Evolutionary conservation across 2,329 filamentous ascomycete species (phyloP).

Genomic region (Hymenotorrendiella dingleyae): DNA sequence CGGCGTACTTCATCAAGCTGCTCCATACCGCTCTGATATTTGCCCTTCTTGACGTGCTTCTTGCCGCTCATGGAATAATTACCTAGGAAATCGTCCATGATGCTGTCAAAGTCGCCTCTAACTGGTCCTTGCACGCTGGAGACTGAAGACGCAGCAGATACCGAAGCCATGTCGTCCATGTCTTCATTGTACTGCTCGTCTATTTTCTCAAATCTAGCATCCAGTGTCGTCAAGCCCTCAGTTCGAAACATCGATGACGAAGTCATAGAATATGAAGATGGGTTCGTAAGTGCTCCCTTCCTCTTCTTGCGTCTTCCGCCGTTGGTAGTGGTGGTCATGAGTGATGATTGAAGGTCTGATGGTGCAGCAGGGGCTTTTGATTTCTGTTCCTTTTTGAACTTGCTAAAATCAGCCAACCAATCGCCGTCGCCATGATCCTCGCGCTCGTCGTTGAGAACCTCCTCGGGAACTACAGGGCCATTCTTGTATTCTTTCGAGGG

Average conservation of each 20-base stretch:
- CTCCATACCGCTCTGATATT: conserved; percentile 73
- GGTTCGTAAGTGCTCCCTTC: conserved; percentile 85
- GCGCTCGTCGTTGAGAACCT: conserved; percentile 44
- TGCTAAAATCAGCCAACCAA: conserved; percentile 89
- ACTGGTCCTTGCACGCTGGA: conserved; percentile 65
- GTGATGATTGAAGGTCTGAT: conserved; percentile 60
- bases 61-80: conserved; percentile 67
- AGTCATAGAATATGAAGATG: conserved; percentile 86
- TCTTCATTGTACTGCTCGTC: conserved; percentile 73
- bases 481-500: conserved; percentile 51
- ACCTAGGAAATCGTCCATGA: conserved; percentile 90
- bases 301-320: conserved; percentile 87
- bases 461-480: conserved; percentile 32
- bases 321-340: conserved; percentile 70
- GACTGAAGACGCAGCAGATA: conserved; percentile 58
- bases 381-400: conserved; percentile 82
- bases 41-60: conserved; percentile 72
- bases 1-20: conserved; percentile 86
- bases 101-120: conserved; percentile 74
- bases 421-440: conserved; percentile 65
- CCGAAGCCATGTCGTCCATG: conserved; percentile 54
- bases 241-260: conserved; percentile 83
- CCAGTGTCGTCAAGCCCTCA: conserved; percentile 77
- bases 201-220: conserved; percentile 86
- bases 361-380: conserved; percentile 36